A percentile compares a stretch with the other conserved stretches of the same genome.
Conservation (phyloP, 495 filamentous ascomycete species). For the Melanomma pulvis-pyrius region DNA sequence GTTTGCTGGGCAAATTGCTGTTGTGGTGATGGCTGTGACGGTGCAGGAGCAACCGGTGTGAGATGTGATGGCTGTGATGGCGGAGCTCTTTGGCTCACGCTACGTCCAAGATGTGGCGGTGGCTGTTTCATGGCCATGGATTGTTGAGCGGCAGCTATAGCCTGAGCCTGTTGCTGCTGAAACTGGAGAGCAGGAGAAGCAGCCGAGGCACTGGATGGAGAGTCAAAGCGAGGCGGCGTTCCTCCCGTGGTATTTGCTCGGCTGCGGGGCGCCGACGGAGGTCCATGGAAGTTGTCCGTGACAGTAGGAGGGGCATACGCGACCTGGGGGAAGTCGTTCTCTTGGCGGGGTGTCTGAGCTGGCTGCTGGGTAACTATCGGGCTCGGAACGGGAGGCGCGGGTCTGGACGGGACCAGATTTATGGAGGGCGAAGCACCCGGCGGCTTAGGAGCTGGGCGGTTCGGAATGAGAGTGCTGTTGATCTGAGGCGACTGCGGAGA, state of each 20-base stretch:
- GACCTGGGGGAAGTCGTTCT: constrained; percentile 41
- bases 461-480: constrained; percentile 63
- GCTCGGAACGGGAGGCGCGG: constrained; percentile 48
- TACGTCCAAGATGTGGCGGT: constrained; percentile 52
- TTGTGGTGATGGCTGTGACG: constrained; percentile 58
- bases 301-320: constrained; percentile 44
- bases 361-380: constrained; percentile 29
- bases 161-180: constrained; percentile 83
- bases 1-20: constrained; percentile 56
- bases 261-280: constrained; percentile 50
- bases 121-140: constrained; percentile 54
- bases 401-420: constrained; percentile 48
- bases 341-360: constrained; percentile 23
- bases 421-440: constrained; percentile 46
- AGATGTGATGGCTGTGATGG: constrained; percentile 44
- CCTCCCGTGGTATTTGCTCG: constrained; percentile 46
- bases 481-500: constrained; percentile 56
- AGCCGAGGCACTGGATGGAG: constrained; percentile 42
- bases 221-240: constrained; percentile 35
- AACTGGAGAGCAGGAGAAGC: constrained; percentile 58
- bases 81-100: constrained; percentile 63
- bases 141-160: constrained; percentile 74
- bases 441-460: constrained; percentile 67
- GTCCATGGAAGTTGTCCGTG: constrained; percentile 46
- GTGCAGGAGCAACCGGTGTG: constrained; percentile 35